These are phyloP conservation scores for Colletotrichum shisoi DNA, from an alignment of 2,329 filamentous ascomycete species.

Conservation along the genomic window DNA sequence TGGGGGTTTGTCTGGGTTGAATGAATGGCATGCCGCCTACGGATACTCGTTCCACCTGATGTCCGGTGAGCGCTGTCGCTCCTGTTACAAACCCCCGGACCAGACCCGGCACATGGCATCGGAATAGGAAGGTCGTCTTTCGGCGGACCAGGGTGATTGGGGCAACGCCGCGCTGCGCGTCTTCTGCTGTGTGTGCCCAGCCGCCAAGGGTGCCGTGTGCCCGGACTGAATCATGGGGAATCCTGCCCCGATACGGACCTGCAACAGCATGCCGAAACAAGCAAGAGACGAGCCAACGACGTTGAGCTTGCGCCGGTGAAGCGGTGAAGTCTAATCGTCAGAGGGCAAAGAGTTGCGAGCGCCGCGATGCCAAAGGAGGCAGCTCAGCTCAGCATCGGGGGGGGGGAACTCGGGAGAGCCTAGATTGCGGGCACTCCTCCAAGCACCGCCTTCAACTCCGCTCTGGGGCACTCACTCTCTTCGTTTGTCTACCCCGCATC, in stretches of 20 bases:
- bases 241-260: not conserved
- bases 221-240: slow-evolving; percentile 11
- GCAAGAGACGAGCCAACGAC: not conserved
- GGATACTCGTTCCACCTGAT: not conserved
- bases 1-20: not conserved
- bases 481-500: slow-evolving; percentile 15
- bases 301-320: not conserved
- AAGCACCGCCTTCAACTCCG: not conserved
- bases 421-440: not conserved
- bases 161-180: not conserved
- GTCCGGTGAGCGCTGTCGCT: slow-evolving; percentile 2
- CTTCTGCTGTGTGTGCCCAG: slow-evolving; percentile 23
- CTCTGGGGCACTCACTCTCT: not conserved
- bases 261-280: not conserved
- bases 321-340: accelerated
- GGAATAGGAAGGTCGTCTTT: slow-evolving; percentile 29
- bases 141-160: slow-evolving; percentile 4
- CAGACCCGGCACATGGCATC: slow-evolving; percentile 24
- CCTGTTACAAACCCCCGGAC: not conserved
- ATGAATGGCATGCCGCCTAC: not conserved
- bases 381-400: not conserved
- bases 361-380: not conserved
- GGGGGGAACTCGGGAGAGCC: not conserved
- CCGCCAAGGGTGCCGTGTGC: slow-evolving; percentile 22
- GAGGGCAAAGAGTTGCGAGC: not conserved